Conservation (phyloP, 805 yeast species). For the Saturnispora ahearnii region DNA sequence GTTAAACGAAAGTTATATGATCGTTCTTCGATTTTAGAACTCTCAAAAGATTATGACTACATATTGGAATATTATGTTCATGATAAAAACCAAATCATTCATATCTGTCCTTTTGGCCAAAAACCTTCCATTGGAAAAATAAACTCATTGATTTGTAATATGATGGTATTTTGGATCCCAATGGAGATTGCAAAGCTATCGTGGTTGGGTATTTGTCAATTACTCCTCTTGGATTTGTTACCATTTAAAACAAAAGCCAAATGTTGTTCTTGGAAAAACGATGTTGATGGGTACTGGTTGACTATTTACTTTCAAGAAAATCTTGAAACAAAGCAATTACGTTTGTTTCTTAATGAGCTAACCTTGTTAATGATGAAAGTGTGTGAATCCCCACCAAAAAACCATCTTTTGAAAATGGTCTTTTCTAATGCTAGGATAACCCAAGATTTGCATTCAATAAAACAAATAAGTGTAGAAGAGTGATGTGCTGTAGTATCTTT, state of each 20-base stretch:
- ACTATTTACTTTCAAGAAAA: background rate
- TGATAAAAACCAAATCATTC: slow-evolving; percentile 5
- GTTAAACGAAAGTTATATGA: slow-evolving; percentile 2
- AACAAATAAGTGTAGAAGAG: background rate
- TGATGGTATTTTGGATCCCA: slow-evolving; percentile 2
- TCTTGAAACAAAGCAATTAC: background rate
- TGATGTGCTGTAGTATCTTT: too few relatives aligned
- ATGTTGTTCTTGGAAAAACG: slow-evolving; percentile 8
- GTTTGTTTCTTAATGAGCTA: background rate
- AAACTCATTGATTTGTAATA: background rate
- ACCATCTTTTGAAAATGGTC: background rate
- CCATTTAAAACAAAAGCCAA: background rate
- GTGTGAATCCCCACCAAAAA: background rate
- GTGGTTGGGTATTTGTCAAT: slow-evolving; percentile 3
- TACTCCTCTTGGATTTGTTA: slow-evolving; percentile 1
- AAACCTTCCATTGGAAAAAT: slow-evolving; percentile 3
- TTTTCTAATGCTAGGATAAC: background rate
- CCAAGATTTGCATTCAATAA: background rate
- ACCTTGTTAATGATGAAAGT: background rate
- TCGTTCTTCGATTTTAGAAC: background rate
- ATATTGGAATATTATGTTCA: slow-evolving; percentile 8
- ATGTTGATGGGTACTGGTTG: background rate
- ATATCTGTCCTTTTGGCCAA: slow-evolving; percentile 5
- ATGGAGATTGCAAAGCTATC: background rate
- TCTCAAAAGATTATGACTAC: slow-evolving; percentile 1